These are phyloP conservation scores for Pelargonium citronellum DNA, from an alignment of 441 rosid genomes.

Conservation along the genomic window DNA sequence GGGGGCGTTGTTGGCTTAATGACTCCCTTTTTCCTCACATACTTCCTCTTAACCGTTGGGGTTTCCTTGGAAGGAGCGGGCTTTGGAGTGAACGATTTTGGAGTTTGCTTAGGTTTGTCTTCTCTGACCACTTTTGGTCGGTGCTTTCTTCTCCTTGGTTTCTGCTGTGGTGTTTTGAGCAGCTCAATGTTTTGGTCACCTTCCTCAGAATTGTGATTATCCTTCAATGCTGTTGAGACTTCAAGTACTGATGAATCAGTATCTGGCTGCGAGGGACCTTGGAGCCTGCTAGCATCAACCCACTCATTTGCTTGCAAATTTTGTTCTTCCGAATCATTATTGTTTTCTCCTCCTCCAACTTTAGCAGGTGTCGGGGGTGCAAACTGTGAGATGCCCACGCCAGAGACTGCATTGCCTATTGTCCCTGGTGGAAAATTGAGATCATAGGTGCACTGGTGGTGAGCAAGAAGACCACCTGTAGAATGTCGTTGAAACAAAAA, in stretches of 20 bases:
- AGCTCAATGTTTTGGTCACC: constrained; percentile 16
- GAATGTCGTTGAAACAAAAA: constrained; percentile 13
- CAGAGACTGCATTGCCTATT: constrained; percentile 25
- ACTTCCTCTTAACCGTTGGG: constrained; percentile 44
- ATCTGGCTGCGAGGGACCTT: constrained; percentile 23
- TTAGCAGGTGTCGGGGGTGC: constrained; percentile 56
- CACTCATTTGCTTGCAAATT: constrained; percentile 14
- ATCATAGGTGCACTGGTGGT: constrained; percentile 26
- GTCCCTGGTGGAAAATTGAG: constrained; percentile 29
- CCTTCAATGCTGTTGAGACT: constrained; percentile 21
- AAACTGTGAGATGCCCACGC: constrained; percentile 23
- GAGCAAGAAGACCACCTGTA: constrained; percentile 31
- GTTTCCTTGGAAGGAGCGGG: constrained; percentile 26
- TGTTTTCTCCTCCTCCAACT: constrained; percentile 22
- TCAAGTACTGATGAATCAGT: constrained; percentile 29
- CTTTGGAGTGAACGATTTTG: constrained; percentile 11
- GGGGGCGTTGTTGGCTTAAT: constrained; percentile 26
- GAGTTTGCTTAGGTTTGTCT: constrained; percentile 17
- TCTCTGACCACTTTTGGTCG: constrained; percentile 28
- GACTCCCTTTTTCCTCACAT: constrained; percentile 34
- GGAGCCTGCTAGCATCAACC: constrained; percentile 13
- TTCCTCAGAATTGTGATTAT: constrained; percentile 33
- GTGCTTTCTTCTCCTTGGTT: constrained; percentile 25
- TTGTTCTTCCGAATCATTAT: constrained; percentile 22
- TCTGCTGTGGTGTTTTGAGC: constrained; percentile 25